A percentile compares a stretch with the other conserved stretches of the same genome.
phyloP scores from a whole-genome alignment of 345 rosid genomes.

The Nephelium lappaceum region DNA sequence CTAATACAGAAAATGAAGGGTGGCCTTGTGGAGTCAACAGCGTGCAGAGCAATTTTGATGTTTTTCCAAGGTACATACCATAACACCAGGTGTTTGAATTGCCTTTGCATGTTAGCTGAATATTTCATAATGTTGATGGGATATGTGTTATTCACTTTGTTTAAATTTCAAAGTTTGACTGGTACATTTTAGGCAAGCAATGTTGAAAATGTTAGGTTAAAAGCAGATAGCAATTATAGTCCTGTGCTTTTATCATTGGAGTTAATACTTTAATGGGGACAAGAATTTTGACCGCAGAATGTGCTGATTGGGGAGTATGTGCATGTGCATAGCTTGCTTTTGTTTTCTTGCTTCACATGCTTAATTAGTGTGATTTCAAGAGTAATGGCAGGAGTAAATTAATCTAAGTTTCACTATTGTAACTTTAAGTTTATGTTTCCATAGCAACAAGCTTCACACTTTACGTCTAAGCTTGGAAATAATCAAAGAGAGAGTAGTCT shows the following conservation, averaged over 20 bases:
- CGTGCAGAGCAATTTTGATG: conserved; percentile 72
- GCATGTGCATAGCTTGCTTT: conserved; percentile 3
- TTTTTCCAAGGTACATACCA: conserved; percentile 79
- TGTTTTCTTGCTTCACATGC: not conserved
- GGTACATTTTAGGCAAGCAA: not conserved
- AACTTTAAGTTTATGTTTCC: not conserved
- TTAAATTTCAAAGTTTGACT: conserved; percentile 1
- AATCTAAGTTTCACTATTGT: not conserved
- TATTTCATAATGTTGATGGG: not conserved
- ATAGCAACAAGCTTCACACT: not conserved
- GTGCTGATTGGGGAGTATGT: not conserved
- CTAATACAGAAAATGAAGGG: conserved; percentile 81
- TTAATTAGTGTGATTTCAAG: not conserved
- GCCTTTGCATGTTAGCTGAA: conserved; percentile 6
- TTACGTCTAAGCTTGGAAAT: not conserved
- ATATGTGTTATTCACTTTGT: not conserved
- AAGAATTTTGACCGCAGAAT: not conserved
- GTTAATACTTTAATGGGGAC: not conserved
- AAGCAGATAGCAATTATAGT: not conserved
- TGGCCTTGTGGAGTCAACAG: conserved; percentile 67
- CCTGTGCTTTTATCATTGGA: not conserved
- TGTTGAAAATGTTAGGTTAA: conserved; percentile 2
- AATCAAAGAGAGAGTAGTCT: not conserved
- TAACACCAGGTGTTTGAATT: not conserved
- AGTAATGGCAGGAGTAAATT: not conserved